Conservation (phyloP, 257 asterid species). For the Solanum peruvianum region DNA sequence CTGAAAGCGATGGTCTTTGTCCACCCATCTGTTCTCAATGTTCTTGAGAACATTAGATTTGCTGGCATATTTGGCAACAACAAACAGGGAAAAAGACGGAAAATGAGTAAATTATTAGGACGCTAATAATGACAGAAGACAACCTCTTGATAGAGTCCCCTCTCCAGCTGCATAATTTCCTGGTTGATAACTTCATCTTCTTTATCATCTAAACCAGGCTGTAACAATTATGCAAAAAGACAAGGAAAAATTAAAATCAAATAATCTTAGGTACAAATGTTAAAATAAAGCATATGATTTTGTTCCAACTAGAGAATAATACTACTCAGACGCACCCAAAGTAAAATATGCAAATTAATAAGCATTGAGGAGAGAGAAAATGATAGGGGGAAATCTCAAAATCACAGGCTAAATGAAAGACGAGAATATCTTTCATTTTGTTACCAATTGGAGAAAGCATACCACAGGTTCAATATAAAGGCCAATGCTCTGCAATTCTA, state of each 20-base stretch:
- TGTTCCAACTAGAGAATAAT: not conserved
- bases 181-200: constrained; percentile 58
- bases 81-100: not conserved
- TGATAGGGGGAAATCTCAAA: not conserved
- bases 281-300: not conserved
- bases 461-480: constrained; percentile 72
- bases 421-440: not conserved
- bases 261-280: not conserved
- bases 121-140: not conserved
- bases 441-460: constrained; percentile 23
- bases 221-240: constrained; percentile 9
- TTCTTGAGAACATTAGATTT: not conserved
- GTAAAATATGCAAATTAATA: not conserved
- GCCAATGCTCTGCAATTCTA: constrained; percentile 78
- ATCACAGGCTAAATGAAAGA: not conserved
- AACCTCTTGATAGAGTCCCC: constrained; percentile 65
- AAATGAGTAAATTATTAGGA: not conserved
- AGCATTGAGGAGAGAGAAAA: not conserved
- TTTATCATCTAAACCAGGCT: constrained; percentile 89
- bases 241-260: not conserved
- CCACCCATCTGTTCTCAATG: not conserved
- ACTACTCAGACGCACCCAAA: not conserved
- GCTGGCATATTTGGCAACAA: not conserved
- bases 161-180: constrained; percentile 57
- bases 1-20: not conserved